A percentile compares a stretch with the other conserved stretches of the same genome.
Evolutionary conservation across 2,329 filamentous ascomycete species (phyloP).

Genomic region (Trichoderma sp.): DNA sequence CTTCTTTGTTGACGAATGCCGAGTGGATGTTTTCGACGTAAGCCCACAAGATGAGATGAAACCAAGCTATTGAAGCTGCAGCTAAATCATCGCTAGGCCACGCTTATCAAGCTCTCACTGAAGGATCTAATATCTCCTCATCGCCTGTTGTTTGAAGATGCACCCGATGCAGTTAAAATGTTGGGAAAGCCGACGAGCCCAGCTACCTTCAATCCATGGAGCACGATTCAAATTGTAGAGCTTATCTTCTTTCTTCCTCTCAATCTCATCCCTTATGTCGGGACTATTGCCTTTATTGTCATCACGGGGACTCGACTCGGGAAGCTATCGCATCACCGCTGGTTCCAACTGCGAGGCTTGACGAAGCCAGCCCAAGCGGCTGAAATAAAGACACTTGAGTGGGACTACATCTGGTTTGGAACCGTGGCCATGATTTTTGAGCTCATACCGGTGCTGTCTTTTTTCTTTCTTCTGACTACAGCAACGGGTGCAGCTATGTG

Average conservation of each 20-base stretch:
- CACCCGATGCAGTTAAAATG: slow-evolving; percentile 70
- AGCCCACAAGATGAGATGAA: slow-evolving; percentile 29
- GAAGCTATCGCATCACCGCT: slow-evolving; percentile 86
- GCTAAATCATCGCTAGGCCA: slow-evolving; percentile 44
- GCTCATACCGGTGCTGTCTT: slow-evolving; percentile 85
- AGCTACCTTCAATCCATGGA: slow-evolving; percentile 84
- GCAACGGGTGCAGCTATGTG: slow-evolving; percentile 83
- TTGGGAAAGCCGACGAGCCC: slow-evolving; percentile 77
- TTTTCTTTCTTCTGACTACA: slow-evolving; percentile 89
- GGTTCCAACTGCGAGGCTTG: slow-evolving; percentile 77
- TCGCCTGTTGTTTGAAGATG: slow-evolving; percentile 63
- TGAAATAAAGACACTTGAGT: slow-evolving; percentile 64
- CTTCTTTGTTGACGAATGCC: slow-evolving; percentile 75
- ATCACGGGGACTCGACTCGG: slow-evolving; percentile 85
- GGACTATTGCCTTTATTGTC: slow-evolving; percentile 80
- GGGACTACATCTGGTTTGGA: slow-evolving; percentile 94
- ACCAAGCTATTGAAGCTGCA: neutral
- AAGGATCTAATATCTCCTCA: slow-evolving; percentile 65
- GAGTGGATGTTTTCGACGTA: slow-evolving; percentile 82
- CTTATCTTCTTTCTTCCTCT: slow-evolving; percentile 76
- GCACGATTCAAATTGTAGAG: slow-evolving; percentile 83
- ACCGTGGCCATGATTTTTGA: slow-evolving; percentile 80
- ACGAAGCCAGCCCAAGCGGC: slow-evolving; percentile 69
- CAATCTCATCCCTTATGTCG: slow-evolving; percentile 81
- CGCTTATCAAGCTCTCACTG: slow-evolving; percentile 71